Percentiles rank a stretch among this genome's conserved stretches.
Evolutionary conservation across 2,329 filamentous ascomycete genomes (phyloP).

Genomic region (Aspergillus sp.): DNA sequence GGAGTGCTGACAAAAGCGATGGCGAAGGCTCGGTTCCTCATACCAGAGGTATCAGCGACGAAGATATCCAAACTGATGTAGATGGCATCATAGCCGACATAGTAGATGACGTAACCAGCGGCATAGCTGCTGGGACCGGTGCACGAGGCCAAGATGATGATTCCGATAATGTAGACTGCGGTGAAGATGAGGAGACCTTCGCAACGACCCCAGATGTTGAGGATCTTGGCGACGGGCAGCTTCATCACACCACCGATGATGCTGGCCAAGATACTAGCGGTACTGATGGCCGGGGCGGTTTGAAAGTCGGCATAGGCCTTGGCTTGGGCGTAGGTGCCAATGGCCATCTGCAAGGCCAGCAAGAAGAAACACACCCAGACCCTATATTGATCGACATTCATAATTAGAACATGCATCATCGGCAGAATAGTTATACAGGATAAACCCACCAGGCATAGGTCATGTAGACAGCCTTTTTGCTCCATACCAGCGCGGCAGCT

Average conservation of each 20-base stretch:
- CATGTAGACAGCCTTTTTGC: conserved; percentile 30
- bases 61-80: conserved; percentile 55
- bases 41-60: conserved; percentile 58
- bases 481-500: conserved; percentile 44
- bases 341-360: conserved; percentile 39
- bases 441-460: conserved; percentile 28
- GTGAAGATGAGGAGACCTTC: conserved; percentile 52
- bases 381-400: conserved; percentile 15
- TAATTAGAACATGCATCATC: not conserved
- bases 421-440: not conserved
- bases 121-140: conserved; percentile 58
- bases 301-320: conserved; percentile 50
- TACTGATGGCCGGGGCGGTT: conserved; percentile 45
- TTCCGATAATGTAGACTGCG: conserved; percentile 42
- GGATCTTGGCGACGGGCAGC: conserved; percentile 57
- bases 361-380: conserved; percentile 46
- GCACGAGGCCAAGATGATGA: conserved; percentile 60
- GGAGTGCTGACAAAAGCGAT: conserved; percentile 57
- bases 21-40: conserved; percentile 58
- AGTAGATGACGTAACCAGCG: conserved; percentile 60
- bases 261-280: conserved; percentile 51
- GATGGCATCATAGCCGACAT: conserved; percentile 53
- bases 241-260: conserved; percentile 56
- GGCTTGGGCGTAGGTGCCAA: conserved; percentile 40
- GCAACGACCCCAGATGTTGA: conserved; percentile 60